Base-by-base conservation (phyloP, 371 early-diverging fungal genomes). In the Coemansia sp. region DNA sequence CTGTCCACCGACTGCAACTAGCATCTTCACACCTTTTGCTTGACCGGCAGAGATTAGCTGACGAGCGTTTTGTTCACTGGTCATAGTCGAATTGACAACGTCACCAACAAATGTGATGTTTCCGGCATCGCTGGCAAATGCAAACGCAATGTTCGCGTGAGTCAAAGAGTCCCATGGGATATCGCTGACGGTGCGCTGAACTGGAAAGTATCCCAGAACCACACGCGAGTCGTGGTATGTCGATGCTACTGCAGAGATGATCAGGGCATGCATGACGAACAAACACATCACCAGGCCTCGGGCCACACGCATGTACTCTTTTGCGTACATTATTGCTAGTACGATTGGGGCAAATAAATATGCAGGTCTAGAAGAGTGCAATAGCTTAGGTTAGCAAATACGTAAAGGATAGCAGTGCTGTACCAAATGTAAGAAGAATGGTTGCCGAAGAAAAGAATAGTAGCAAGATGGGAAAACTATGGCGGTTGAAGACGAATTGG, bases 1-100 rank as follows among this genome's bases (percentile, higher is more conserved):
- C 89, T 91, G 92, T 2, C 92, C 92, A 48, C 92, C 92, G 12
- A 92, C 80, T 4, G 91, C 89, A 24, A 89, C 74, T 21, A 88
- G 67, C 24, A 90, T 86, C 60, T 88, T 89, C 59, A 88, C 73
- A 12, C 71, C 77, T n/a, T 78, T 85, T n/a, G 82, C 73, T 4
- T 71, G 80, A 6, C 80, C 80, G 56, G 87, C 83, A 1, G 87
- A 85, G 2, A 83, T 69, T 9, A 79, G 58, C 12, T 54, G 29
- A 6, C 61, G 51, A 2, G 76, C 71, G 19, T 75, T 68, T 40
- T 75, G 53, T 40, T 71, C 75, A 61, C 68, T 75, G 39, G 71
- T 73, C 51, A 69, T 54, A 8, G 77, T 76, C 8, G 77, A 72
- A n/a, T 87, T 87, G 11, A 83, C 75, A 3, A 80, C 80, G 28